Evolutionary conservation across 1,139 yeast species (phyloP).

Genomic region (Protomyces arabidopsidicola): DNA sequence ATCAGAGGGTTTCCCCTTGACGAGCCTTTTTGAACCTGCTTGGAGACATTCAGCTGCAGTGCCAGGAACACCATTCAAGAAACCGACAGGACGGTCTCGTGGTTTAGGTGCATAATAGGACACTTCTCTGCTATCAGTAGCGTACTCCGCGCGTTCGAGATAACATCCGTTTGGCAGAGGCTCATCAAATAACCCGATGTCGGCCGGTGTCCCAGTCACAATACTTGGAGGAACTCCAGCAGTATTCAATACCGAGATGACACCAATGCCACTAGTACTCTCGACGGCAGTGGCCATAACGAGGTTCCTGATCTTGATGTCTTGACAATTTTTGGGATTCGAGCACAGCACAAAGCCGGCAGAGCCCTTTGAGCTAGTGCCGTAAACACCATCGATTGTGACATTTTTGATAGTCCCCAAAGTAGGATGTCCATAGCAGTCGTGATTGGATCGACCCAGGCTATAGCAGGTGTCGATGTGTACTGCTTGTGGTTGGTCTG

Average conservation of each 20-base stretch:
- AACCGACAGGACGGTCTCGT: neutral
- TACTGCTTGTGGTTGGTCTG: neutral
- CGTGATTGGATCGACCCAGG: neutral
- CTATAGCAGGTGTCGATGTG: neutral
- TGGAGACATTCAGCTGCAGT: neutral
- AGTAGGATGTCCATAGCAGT: slow-evolving; percentile 6
- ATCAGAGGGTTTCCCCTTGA: neutral
- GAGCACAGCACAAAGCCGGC: neutral
- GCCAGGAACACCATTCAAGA: neutral
- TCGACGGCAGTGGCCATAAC: neutral
- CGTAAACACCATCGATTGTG: neutral
- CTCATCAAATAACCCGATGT: neutral
- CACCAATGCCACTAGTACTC: too few species aligned
- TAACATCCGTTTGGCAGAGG: neutral
- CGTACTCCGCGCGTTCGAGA: neutral
- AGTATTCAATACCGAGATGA: neutral
- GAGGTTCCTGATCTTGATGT: neutral
- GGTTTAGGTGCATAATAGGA: neutral
- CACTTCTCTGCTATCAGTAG: neutral
- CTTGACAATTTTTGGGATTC: neutral
- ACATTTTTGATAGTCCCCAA: neutral
- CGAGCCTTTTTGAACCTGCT: neutral
- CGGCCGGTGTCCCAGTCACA: neutral
- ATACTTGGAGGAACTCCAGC: neutral
- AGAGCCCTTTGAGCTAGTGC: neutral